Conservation (phyloP, 2,329 filamentous ascomycete species). For the Lachnum nothofagi region DNA sequence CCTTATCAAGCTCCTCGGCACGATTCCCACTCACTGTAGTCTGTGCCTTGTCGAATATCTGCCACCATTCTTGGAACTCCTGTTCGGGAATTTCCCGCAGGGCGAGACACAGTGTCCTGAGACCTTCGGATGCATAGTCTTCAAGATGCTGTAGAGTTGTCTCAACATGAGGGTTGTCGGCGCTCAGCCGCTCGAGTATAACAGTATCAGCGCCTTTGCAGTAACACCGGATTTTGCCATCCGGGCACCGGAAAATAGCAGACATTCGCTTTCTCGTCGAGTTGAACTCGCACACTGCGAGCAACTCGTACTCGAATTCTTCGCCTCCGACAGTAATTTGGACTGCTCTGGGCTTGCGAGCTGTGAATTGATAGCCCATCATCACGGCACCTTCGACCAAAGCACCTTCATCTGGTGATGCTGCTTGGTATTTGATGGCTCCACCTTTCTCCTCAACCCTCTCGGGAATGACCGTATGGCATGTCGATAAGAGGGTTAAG, state of each 20-base stretch:
- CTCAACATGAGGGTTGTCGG: slow-evolving; percentile 82
- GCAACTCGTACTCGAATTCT: slow-evolving; percentile 76
- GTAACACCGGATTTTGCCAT: slow-evolving; percentile 90
- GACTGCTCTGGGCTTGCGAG: slow-evolving; percentile 83
- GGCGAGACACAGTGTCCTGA: slow-evolving; percentile 88
- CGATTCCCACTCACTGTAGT: slow-evolving; percentile 91
- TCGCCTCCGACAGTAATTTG: slow-evolving; percentile 71
- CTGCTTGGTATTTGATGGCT: slow-evolving; percentile 93
- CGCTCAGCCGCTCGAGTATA: slow-evolving; percentile 82
- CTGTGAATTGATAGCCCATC: slow-evolving; percentile 84
- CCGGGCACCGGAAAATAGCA: slow-evolving; percentile 90
- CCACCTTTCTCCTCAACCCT: slow-evolving; percentile 69
- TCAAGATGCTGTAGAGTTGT: slow-evolving; percentile 91
- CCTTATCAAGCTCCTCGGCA: slow-evolving; percentile 93
- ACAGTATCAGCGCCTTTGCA: slow-evolving; percentile 97
- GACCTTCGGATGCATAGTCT: slow-evolving; percentile 93
- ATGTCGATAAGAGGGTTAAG: slow-evolving; percentile 77
- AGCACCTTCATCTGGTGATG: slow-evolving; percentile 95
- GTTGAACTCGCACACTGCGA: slow-evolving; percentile 99
- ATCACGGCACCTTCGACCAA: slow-evolving; percentile 83
- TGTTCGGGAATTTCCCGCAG: slow-evolving; percentile 89
- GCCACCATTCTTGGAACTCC: slow-evolving; percentile 82
- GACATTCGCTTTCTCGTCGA: slow-evolving; percentile 97
- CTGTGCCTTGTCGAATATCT: slow-evolving; percentile 78
- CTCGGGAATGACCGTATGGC: slow-evolving; percentile 97